Percentiles rank a stretch among this genome's conserved stretches.
Conservation (phyloP, 768 basidiomycete species). For the Crepidotus variabilis region DNA sequence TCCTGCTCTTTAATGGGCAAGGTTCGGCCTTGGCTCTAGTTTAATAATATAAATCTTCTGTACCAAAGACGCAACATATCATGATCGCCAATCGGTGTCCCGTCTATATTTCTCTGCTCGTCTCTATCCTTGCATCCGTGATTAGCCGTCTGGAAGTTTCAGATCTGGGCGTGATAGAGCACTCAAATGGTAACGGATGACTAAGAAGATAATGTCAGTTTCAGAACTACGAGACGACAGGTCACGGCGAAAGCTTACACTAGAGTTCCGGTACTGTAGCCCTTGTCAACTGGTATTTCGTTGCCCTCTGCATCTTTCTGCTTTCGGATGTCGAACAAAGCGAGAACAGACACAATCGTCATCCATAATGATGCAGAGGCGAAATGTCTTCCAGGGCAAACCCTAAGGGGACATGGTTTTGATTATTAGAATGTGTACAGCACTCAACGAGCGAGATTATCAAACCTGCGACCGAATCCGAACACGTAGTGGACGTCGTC, state of each 20-base stretch:
- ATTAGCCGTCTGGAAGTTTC: background rate
- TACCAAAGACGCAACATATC: no score
- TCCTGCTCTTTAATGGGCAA: no score
- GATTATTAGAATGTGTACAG: background rate
- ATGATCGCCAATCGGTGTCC: no score
- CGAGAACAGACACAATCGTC: conserved; percentile 20
- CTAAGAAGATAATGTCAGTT: conserved; percentile 3
- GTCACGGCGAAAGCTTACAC: background rate
- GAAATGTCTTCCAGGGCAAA: conserved; percentile 17
- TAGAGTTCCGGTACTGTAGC: conserved; percentile 12
- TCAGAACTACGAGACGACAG: background rate
- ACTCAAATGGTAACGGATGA: conserved; percentile 20
- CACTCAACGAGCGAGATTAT: background rate
- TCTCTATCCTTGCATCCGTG: no score
- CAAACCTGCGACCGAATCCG: conserved; percentile 21
- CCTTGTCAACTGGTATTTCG: conserved; percentile 17
- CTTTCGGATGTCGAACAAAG: conserved; percentile 24
- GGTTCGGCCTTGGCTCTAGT: no score
- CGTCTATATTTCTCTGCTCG: no score
- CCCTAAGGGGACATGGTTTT: conserved; percentile 5
- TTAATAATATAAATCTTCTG: no score
- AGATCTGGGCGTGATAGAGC: conserved; percentile 19
- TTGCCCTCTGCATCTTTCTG: conserved; percentile 22
- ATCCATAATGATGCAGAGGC: conserved; percentile 17
- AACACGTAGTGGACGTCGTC: conserved; percentile 14